Percentiles rank a stretch among this genome's conserved stretches.
Conservation (phyloP, 148 eudicot species). For the Rhododendron simsii region DNA sequence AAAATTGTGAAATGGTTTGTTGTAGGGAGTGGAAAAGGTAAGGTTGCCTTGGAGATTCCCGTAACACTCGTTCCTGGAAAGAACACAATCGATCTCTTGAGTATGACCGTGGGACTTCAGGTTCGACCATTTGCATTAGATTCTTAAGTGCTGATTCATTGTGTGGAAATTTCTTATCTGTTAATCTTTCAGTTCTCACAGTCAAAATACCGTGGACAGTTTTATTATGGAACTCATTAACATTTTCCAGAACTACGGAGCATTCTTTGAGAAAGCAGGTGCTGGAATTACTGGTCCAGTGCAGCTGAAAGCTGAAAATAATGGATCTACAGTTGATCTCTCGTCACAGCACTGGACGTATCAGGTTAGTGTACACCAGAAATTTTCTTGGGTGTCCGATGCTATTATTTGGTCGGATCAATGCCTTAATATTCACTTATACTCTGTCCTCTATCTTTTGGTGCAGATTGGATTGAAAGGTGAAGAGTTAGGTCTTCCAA, state of each 20-base stretch:
- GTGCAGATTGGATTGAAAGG: constrained; percentile 52
- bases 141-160: neutral
- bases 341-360: constrained; percentile 78
- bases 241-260: constrained; percentile 77
- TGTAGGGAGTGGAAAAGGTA: constrained; percentile 38
- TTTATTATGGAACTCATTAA: neutral
- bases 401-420: neutral
- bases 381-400: neutral
- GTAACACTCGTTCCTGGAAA: constrained; percentile 47
- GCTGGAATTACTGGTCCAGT: constrained; percentile 92
- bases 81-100: constrained; percentile 73
- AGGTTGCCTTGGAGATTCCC: constrained; percentile 49
- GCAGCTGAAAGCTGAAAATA: constrained; percentile 42
- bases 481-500: constrained; percentile 40
- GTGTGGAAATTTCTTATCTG: neutral
- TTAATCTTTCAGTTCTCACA: neutral
- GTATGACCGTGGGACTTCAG: constrained; percentile 95
- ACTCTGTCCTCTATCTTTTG: neutral
- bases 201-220: neutral
- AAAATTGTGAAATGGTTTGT: neutral
- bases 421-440: neutral
- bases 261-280: constrained; percentile 57
- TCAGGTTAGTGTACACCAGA: constrained; percentile 44
- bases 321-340: constrained; percentile 49
- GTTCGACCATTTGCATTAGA: constrained; percentile 23